phyloP scores from a whole-genome alignment of 2,329 filamentous ascomycete genomes.

The Diaporthe batatas region DNA sequence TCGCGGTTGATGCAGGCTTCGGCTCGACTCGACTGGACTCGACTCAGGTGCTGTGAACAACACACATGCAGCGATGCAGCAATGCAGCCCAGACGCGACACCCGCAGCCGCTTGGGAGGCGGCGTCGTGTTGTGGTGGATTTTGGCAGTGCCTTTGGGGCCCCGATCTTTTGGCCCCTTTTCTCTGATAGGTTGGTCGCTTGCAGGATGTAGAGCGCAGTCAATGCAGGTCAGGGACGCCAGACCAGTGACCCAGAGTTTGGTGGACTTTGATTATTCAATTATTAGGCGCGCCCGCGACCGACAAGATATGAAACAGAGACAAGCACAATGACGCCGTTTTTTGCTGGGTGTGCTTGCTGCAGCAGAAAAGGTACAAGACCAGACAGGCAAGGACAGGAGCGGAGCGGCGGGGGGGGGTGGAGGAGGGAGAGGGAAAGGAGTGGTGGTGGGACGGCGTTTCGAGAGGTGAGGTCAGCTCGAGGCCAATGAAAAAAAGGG shows the following conservation, averaged over 20 bases:
- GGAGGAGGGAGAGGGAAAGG: too few relatives aligned
- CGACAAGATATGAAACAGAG: neutral
- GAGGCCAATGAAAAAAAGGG: neutral
- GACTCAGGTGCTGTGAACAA: constrained; percentile 35
- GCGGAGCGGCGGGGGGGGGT: constrained; percentile 10
- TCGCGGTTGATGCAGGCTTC: constrained; percentile 13
- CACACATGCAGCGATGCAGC: constrained; percentile 13
- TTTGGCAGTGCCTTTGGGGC: constrained; percentile 13
- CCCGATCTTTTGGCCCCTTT: constrained; percentile 38
- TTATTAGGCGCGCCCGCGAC: constrained; percentile 28
- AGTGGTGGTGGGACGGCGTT: neutral
- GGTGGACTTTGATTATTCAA: constrained; percentile 23
- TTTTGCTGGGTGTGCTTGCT: constrained; percentile 3
- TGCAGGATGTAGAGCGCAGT: constrained; percentile 30
- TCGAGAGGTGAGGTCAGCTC: constrained; percentile 6
- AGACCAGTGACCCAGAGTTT: constrained; percentile 26
- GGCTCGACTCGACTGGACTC: constrained; percentile 21
- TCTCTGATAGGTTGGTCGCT: constrained; percentile 35
- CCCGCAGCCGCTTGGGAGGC: constrained; percentile 33
- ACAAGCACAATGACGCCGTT: neutral
- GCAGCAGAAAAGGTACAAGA: neutral
- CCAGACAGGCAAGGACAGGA: constrained; percentile 7
- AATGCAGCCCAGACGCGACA: constrained; percentile 41
- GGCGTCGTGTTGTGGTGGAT: constrained; percentile 26
- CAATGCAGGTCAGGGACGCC: constrained; percentile 31